Base-by-base conservation (phyloP, 2,329 filamentous ascomycete species). In the Aureobasidium namibiae region DNA sequence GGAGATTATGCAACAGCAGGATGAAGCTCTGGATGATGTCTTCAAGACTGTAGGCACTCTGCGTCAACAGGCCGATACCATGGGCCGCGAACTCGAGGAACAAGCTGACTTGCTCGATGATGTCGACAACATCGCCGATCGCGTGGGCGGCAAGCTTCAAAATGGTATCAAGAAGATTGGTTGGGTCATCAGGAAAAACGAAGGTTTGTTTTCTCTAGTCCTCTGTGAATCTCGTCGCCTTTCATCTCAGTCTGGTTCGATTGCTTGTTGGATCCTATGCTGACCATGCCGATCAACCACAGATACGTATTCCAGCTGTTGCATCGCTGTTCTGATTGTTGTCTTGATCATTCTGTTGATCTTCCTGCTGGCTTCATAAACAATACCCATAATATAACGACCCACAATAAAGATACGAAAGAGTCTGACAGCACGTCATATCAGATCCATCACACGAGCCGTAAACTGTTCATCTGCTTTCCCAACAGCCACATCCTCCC, bases 31-130 rank as follows among this genome's bases (percentile, higher is more conserved):
- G 1, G 92, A 97, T 70, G 89, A 89, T 16, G 92, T 99, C 48
- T 96, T 95, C 70, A 84, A 86, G 65, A 97, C 92, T 1, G 94
- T 99, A 24, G 92, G 92, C 2, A 96, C 91, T 70, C 75, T 99
- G 69, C 80, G 92, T 59, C 81, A 88, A 69, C 94, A 97, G 79
- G 95, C 94, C 1, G 87, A 95, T 73, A 89, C 91, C 66, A 99
- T 99, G 92, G 92, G 94, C 1, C 80, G 92, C 60, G 94, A 99
- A 77, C 79, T 99, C 46, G 95, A 96, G 74, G 94, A 99, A 76
- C 94, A 99, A 79, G 82, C 82, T 23, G 89, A 91, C 72, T 87
- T 97, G 82, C 79, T 99, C 60, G 86, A 94, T 63, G 86, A 89
- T 56, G 88, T 95, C 41, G 92, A 97, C 73, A 82, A 80, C 31